Base-by-base conservation (phyloP, 2,329 filamentous ascomycete species). In the Rhynchosporium agropyri region DNA sequence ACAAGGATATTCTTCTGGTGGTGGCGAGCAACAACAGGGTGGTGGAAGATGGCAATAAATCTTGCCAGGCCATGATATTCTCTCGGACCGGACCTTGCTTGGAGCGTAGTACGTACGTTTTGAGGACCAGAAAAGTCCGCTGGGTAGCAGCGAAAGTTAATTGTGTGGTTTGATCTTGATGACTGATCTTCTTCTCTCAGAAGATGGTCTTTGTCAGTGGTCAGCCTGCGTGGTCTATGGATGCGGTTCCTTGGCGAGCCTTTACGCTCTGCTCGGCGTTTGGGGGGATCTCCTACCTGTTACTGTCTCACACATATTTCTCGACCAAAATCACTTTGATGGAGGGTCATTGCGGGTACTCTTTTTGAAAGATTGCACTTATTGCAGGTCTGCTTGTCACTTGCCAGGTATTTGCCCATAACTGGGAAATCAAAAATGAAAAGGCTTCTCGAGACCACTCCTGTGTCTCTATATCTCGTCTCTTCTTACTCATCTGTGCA, bases 401-500 rank as follows among this genome's bases (percentile, higher is more conserved):
- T 69, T 61, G 68, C 66, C 64, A 49, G 50, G 67, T 67, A 72
- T 69, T 70, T 63, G 58, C 63, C 66, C 63, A 38, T 20, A 58
- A 63, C 58, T 29, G 62, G 64, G 65, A 64, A 71, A 68, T 58
- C 20, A 20, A 20, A 20, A 20, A 20, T 20, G 60, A 70, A 69
- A 70, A 66, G 62, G 69, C 63, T 65, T 70, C 67, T 67, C 75
- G 60, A 65, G 71, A 67, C 71, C 67, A 70, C 73, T 71, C 71
- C 60, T 72, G 20, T 20, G 20, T 71, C 73, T 85, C 82, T 20
- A 20, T 20, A 20, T 20, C 20, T 20, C 31, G 81, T 80, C 76
- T 88, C 84, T 72, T 88, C 85, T 74, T 85, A 81, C 74, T 85
- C 83, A 67, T 84, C 80, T 20, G 20, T 20, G 20, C 20, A 20